Conservation (phyloP, 257 asterid species). For the Striga asiatica region DNA sequence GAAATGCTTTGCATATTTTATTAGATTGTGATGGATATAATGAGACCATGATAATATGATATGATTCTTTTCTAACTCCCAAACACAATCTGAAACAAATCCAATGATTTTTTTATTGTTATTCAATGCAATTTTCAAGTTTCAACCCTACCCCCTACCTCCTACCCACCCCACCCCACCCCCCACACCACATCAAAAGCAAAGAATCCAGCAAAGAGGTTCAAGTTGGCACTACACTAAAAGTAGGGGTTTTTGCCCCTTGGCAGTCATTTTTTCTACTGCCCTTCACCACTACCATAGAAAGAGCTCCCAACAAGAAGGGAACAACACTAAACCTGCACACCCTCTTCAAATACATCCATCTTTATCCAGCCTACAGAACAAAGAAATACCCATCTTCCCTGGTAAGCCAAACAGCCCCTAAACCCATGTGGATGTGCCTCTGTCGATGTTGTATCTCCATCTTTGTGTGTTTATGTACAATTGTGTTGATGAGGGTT, state of each 20-base stretch:
- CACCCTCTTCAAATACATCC: constrained; percentile 21
- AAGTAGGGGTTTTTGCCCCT: constrained; percentile 20
- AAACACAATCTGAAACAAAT: constrained; percentile 17
- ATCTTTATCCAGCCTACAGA: not conserved
- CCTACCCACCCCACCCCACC: not conserved
- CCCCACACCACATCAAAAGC: constrained; percentile 14
- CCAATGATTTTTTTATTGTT: constrained; percentile 10
- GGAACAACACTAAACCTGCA: constrained; percentile 34
- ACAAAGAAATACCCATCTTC: no score
- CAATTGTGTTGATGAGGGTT: not conserved
- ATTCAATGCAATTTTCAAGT: no score
- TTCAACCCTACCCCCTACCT: no score
- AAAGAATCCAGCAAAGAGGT: constrained; percentile 21
- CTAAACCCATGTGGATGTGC: not conserved
- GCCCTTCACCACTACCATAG: constrained; percentile 20
- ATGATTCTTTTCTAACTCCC: constrained; percentile 4
- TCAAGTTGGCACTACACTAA: no score
- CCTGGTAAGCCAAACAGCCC: constrained; percentile 13
- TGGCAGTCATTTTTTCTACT: constrained; percentile 23
- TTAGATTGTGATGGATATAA: not conserved
- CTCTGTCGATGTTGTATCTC: not conserved
- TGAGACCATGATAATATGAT: constrained; percentile 12
- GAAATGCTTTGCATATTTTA: no score
- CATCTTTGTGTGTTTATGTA: not conserved
- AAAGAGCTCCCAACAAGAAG: constrained; percentile 32